Base-by-base conservation (phyloP, 768 basidiomycete genomes). In the Kondoa subrosea region DNA sequence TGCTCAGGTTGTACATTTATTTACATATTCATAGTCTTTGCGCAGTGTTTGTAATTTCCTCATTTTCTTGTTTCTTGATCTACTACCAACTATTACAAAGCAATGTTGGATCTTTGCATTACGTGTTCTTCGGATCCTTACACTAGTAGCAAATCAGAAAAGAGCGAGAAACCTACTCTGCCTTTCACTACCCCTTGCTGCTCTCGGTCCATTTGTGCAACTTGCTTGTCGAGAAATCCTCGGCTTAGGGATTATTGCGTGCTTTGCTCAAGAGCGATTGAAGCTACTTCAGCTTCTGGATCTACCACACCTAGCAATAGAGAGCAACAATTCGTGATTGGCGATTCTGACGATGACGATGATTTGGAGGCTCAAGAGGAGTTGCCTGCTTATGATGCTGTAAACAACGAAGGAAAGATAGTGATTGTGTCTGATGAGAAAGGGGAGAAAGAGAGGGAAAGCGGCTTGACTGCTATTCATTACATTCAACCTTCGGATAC, bases 401-500 rank as follows among this genome's bases (percentile, higher is more conserved):
- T 50, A 21, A 50, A 50, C 40, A 50, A 50, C 12, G 40, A 50
- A 50, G 40, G 21, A 50, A 50, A 50, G n/a, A n/a, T n/a, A n/a
- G n/a, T n/a, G n/a, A n/a, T n/a, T n/a, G n/a, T n/a, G n/a, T n/a
- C n/a, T n/a, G n/a, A n/a, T n/a, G n/a, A n/a, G n/a, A n/a, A n/a
- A n/a, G n/a, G n/a, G n/a, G n/a, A n/a, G n/a, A n/a, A n/a, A n/a
- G n/a, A n/a, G n/a, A n/a, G n/a, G n/a, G n/a, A n/a, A n/a, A n/a
- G n/a, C n/a, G n/a, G n/a, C n/a, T n/a, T n/a, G n/a, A n/a, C n/a
- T 50, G 40, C 12, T 8, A 50, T 50, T 50, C 40, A 50, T 50
- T 50, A 63, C n/a, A 63, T 63, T 33, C 15, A 63, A 33, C 61
- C 61, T 12, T 12, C 4, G 15, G 61, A 63, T 27, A 63, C 61